Evolutionary conservation across 495 filamentous ascomycete species (phyloP).

Genomic region (Baudoinia panamericana): DNA sequence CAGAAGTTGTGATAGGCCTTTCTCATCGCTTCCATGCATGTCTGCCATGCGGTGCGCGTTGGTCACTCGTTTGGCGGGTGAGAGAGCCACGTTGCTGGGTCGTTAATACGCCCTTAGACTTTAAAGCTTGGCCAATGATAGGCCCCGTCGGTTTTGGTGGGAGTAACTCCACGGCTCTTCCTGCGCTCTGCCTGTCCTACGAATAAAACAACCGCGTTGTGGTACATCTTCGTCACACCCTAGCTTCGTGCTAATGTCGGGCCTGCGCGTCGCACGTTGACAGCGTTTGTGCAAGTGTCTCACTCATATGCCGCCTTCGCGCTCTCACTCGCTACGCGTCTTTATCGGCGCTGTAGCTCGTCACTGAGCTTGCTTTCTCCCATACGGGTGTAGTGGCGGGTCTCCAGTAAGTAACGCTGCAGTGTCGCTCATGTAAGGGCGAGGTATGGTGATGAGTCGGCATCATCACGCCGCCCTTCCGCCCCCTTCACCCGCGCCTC

Average conservation of each 20-base stretch:
- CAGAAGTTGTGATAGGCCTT: no score
- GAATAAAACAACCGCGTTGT: no score
- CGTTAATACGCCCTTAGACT: no score
- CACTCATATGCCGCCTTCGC: conserved; percentile 9
- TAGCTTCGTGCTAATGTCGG: no score
- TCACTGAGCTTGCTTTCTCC: not conserved
- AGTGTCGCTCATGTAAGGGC: not conserved
- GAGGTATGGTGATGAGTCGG: conserved; percentile 4
- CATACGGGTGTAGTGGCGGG: no score
- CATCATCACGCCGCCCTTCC: not conserved
- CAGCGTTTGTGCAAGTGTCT: conserved; percentile 1
- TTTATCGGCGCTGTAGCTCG: not conserved
- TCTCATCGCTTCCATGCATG: not conserved
- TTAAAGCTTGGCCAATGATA: no score
- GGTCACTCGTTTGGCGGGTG: not conserved
- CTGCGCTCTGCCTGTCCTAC: no score
- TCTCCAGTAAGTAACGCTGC: conserved; percentile 4
- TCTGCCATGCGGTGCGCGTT: not conserved
- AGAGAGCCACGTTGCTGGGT: no score
- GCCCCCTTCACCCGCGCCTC: conserved; percentile 9
- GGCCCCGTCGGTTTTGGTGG: no score
- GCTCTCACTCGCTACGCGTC: conserved; percentile 4
- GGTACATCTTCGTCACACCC: no score
- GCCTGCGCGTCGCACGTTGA: not conserved
- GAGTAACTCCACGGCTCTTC: no score